These are phyloP conservation scores for Zygoascus meyerae DNA, from an alignment of 1,139 yeast genomes.

Conservation along the genomic window DNA sequence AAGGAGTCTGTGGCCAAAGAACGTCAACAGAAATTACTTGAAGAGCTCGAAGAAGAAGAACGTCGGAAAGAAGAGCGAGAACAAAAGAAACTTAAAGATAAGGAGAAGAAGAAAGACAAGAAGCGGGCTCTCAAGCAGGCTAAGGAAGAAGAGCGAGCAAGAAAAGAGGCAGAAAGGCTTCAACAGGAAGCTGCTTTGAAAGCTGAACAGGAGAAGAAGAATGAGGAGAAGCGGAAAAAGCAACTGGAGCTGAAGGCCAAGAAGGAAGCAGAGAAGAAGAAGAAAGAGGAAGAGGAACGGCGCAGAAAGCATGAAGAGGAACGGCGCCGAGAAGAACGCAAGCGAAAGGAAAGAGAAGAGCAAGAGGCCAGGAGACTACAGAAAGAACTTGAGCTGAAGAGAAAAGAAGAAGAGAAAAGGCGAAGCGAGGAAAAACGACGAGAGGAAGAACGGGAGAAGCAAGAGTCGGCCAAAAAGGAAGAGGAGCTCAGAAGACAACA, in stretches of 20 bases:
- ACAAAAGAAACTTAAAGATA: conserved; percentile 62
- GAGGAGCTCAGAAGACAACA: conserved; percentile 15
- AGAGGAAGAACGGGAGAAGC: conserved; percentile 14
- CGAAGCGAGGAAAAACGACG: conserved; percentile 26
- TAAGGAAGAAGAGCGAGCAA: conserved; percentile 66
- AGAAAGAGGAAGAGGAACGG: conserved; percentile 33
- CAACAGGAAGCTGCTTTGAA: conserved; percentile 43
- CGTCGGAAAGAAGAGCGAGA: conserved; percentile 63
- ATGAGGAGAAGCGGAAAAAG: conserved; percentile 50
- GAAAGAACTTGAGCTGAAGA: conserved; percentile 34
- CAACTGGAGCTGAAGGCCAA: conserved; percentile 45
- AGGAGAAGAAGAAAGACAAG: conserved; percentile 74
- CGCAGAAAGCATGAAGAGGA: conserved; percentile 35
- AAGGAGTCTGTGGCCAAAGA: conserved; percentile 71
- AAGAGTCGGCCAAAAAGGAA: conserved; percentile 12
- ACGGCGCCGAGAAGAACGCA: conserved; percentile 43
- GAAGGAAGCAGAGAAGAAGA: conserved; percentile 41
- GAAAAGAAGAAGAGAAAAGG: conserved; percentile 23
- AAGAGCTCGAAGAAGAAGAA: conserved; percentile 76
- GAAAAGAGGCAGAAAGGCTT: conserved; percentile 54
- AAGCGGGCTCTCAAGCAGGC: conserved; percentile 63
- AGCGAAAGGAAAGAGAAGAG: conserved; percentile 38
- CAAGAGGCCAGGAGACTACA: conserved; percentile 40
- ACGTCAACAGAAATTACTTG: conserved; percentile 63
- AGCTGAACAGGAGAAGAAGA: conserved; percentile 44